phyloP scores from a whole-genome alignment of 805 yeast genomes.

The Tetrapisispora fleetii region DNA sequence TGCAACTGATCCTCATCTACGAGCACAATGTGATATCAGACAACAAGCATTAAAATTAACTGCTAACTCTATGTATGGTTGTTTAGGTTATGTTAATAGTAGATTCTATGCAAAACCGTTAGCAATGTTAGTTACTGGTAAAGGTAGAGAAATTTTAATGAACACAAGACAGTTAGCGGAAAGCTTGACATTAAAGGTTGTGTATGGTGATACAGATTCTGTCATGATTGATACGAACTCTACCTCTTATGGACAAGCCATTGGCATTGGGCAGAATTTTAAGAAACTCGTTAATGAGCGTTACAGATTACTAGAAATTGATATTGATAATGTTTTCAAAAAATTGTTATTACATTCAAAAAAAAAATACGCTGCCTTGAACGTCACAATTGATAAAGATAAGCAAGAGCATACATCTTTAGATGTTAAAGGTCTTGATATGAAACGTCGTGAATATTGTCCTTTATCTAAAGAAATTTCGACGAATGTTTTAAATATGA shows the following conservation, averaged over 20 bases:
- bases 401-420: conserved; percentile 51
- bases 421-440: conserved; percentile 93
- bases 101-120: conserved; percentile 92
- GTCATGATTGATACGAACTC: conserved; percentile 94
- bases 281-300: conserved; percentile 80
- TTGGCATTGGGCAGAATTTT: conserved; percentile 75
- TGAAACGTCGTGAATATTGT: conserved; percentile 94
- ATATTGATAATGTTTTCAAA: conserved; percentile 87
- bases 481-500: conserved; percentile 56
- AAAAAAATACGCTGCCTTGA: conserved; percentile 94
- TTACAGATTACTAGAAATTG: conserved; percentile 81
- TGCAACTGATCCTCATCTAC: conserved; percentile 54
- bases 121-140: conserved; percentile 89
- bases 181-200: conserved; percentile 68
- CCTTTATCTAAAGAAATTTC: conserved; percentile 86
- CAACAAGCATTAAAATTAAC: conserved; percentile 94
- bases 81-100: conserved; percentile 85
- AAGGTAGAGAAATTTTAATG: conserved; percentile 91
- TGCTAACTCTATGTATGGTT: conserved; percentile 99
- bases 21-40: conserved; percentile 83
- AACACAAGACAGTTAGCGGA: conserved; percentile 92
- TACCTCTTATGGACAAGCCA: conserved; percentile 57
- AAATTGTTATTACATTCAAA: conserved; percentile 81
- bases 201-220: conserved; percentile 98
- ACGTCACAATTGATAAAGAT: conserved; percentile 39